Conservation (phyloP, 2,329 filamentous ascomycete genomes). For the Colletotrichum spaethianum region DNA sequence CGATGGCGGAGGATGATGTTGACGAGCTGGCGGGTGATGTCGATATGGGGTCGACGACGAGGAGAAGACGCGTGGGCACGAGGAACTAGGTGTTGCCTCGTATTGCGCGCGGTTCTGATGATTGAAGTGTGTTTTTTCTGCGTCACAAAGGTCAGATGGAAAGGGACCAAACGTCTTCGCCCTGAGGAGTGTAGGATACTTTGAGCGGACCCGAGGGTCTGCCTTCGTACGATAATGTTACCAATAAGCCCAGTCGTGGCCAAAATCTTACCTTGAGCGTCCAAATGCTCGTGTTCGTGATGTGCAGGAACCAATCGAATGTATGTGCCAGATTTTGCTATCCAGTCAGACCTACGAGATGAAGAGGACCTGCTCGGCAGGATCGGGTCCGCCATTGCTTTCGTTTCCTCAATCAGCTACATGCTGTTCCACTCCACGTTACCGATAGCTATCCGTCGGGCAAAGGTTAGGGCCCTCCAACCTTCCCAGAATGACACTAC, state of each 20-base stretch:
- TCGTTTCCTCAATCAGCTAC: not conserved
- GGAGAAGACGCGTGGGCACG: constrained; percentile 54
- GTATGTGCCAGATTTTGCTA: too few species aligned
- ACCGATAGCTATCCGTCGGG: too few species aligned
- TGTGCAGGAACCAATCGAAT: too few species aligned
- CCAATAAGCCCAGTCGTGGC: constrained; percentile 9
- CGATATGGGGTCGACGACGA: constrained; percentile 50
- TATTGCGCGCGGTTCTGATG: constrained; percentile 11
- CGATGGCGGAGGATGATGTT: constrained; percentile 60
- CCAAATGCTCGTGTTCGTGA: not conserved
- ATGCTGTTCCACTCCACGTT: not conserved
- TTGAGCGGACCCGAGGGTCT: not conserved
- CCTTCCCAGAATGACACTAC: not conserved
- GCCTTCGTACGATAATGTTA: constrained; percentile 31
- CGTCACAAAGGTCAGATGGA: not conserved
- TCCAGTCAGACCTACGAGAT: not conserved
- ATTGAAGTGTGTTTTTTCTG: not conserved
- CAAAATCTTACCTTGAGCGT: not conserved
- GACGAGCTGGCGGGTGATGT: constrained; percentile 63
- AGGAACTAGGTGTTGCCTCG: constrained; percentile 49
- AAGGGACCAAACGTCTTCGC: not conserved
- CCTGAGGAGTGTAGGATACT: constrained; percentile 25
- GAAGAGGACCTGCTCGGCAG: not conserved
- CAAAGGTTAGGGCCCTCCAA: not conserved
- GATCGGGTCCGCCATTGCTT: not conserved